Evolutionary conservation across 768 basidiomycete genomes (phyloP), one percentile per base, ranked within the genome.

Genomic region (Calocybe cyanea): DNA sequence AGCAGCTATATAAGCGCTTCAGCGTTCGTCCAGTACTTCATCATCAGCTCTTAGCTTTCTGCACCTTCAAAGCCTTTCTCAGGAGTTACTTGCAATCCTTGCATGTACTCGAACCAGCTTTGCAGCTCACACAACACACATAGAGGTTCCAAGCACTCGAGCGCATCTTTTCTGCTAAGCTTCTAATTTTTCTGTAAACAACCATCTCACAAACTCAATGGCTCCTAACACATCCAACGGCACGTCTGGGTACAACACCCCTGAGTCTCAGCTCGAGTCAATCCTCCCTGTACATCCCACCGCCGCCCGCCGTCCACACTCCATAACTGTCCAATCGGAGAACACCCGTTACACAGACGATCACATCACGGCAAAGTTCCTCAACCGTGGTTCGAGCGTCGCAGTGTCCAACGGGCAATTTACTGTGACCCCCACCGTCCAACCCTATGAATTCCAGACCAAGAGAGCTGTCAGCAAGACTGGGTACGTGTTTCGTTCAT

Each of bases 51-150:
- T 30, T 8, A n/a, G 14, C 23, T 17, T 15, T 43, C 41, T 18
- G 31, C 33, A 15, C 34, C 35, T 30, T 35, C 17, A 15, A 43
- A 50, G 38, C 49, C 51, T 50, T 50, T 50, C 34, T 43, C 48
- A 45, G 31, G 62, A 62, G 66, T 65, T 56, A 58, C 63, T 66
- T 72, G 65, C 71, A 69, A 60, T 60, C 62, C 57, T 74, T 90
- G 86, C 80, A 93, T 93, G 92, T 95, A 85, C 88, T 90, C 87
- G 54, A 93, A 94, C 87, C 84, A 85, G 67, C 86, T 93, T 57
- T 83, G 85, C 69, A 87, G 85, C 68, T 73, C 81, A 56, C 92
- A 94, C 74, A 94, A 94, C 73, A 76, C 79, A 58, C 78, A 87
- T 73, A 78, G 90, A 82, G 92, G 92, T 74, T 66, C 62, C 60